Conservation (phyloP, 1,139 yeast species). For the Kurtzmaniella quercitrusa region DNA sequence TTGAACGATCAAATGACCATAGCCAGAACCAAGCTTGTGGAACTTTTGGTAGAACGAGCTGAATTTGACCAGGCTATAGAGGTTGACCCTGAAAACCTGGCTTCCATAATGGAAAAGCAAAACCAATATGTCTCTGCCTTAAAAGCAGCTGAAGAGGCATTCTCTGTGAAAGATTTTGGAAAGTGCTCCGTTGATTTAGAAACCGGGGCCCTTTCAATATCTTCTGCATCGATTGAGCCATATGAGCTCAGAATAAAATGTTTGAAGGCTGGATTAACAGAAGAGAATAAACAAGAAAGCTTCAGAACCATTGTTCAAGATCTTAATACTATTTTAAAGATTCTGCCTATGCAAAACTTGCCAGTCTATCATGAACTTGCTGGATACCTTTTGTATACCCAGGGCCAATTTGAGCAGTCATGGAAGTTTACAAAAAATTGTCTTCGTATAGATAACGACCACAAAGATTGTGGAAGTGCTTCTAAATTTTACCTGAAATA, state of each 20-base stretch:
- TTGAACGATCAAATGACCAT: conserved; percentile 36
- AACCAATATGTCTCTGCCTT: conserved; percentile 1
- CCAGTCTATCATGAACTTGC: conserved; percentile 30
- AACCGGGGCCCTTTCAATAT: conserved; percentile 17
- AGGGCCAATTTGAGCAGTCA: conserved; percentile 49
- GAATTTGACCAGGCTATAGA: conserved; percentile 25
- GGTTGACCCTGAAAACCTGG: conserved; percentile 9
- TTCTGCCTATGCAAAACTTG: conserved; percentile 28
- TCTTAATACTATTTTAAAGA: conserved; percentile 23
- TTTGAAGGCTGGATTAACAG: conserved; percentile 12
- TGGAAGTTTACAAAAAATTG: conserved; percentile 53
- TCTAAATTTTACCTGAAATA: conserved; percentile 42
- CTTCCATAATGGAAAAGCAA: not conserved
- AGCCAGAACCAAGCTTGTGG: conserved; percentile 41
- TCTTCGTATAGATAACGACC: conserved; percentile 67
- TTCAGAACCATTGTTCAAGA: conserved; percentile 22
- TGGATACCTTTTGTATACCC: conserved; percentile 45
- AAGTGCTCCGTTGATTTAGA: conserved; percentile 21
- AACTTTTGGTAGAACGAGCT: conserved; percentile 45
- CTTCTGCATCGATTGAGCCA: conserved; percentile 21
- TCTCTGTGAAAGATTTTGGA: conserved; percentile 12
- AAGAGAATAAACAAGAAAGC: conserved; percentile 11
- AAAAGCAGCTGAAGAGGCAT: conserved; percentile 5
- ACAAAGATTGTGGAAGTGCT: conserved; percentile 45
- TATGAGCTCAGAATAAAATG: conserved; percentile 21